Percentiles rank a stretch among this genome's conserved stretches.
Conservation (phyloP, 805 yeast genomes). For the Blastobotrys americana region DNA sequence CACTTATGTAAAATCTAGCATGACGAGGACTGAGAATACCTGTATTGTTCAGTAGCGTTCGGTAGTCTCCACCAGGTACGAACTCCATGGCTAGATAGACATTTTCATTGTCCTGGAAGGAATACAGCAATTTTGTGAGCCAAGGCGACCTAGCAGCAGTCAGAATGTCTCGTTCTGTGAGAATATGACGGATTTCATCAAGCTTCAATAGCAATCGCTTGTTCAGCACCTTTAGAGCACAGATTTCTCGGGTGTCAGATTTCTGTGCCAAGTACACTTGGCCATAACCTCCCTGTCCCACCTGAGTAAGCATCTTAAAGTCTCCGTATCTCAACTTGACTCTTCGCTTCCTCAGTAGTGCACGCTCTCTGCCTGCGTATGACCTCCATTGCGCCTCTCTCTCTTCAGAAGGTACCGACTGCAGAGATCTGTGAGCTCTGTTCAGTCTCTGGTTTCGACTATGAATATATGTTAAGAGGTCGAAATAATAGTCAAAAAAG, state of each 20-base stretch:
- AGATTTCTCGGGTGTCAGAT: constrained; percentile 87
- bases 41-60: constrained; percentile 88
- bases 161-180: constrained; percentile 92
- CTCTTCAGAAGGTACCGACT: constrained; percentile 32
- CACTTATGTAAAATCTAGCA: constrained; percentile 89
- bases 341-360: constrained; percentile 77
- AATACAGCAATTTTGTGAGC: constrained; percentile 88
- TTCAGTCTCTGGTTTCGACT: constrained; percentile 75
- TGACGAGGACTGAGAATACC: constrained; percentile 91
- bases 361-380: constrained; percentile 78
- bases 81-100: constrained; percentile 97
- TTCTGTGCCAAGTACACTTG: constrained; percentile 95
- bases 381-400: constrained; percentile 62
- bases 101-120: constrained; percentile 87
- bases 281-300: constrained; percentile 99
- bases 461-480: constrained; percentile 86
- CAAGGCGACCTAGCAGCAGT: constrained; percentile 95
- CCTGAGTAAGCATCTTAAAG: constrained; percentile 94
- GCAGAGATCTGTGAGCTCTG: constrained; percentile 50
- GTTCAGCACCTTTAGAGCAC: constrained; percentile 88
- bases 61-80: constrained; percentile 99
- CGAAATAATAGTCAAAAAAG: constrained; percentile 92
- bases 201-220: constrained; percentile 78
- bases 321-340: constrained; percentile 90
- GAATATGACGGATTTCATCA: constrained; percentile 91